Conservation (phyloP, 2,329 filamentous ascomycete species). For the Cryphonectria nitschkei region DNA sequence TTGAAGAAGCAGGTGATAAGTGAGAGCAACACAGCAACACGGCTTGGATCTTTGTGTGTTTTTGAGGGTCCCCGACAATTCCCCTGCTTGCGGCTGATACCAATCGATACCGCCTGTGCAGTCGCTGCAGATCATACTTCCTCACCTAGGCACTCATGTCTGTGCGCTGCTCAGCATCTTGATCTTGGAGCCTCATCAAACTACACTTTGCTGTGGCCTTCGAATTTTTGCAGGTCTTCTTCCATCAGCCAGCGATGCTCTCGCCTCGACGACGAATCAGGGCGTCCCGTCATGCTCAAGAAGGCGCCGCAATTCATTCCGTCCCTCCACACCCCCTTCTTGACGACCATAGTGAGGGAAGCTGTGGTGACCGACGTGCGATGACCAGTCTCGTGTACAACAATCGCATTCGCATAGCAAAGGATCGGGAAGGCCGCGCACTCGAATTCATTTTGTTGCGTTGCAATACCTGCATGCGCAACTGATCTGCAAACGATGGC, state of each 20-base stretch:
- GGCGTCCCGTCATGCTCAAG: too few species aligned
- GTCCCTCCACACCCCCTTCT: not conserved
- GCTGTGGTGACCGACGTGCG: not conserved
- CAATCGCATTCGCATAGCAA: slow-evolving; percentile 2
- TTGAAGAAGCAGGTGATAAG: not conserved
- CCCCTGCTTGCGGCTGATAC: not conserved
- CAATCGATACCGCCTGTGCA: not conserved
- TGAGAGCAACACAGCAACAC: not conserved
- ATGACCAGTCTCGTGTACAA: slow-evolving; percentile 1
- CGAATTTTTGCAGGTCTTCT: not conserved
- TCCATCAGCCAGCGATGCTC: not conserved
- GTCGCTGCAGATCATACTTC: slow-evolving; percentile 1
- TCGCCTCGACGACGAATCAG: not conserved
- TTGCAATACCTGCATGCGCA: not conserved
- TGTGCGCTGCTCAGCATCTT: slow-evolving; percentile 1
- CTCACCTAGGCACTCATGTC: not conserved
- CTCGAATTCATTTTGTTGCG: not conserved
- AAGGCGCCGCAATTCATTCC: not conserved
- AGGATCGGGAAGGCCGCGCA: not conserved
- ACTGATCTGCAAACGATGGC: not conserved
- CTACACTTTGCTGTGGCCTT: not conserved
- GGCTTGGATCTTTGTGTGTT: too few species aligned
- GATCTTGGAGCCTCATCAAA: not conserved
- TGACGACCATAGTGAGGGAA: not conserved
- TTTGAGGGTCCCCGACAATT: not conserved